Evolutionary conservation across 2,329 filamentous ascomycete species (phyloP), one percentile per base, ranked within the genome.

Genomic region (Colletotrichum destructivum): DNA sequence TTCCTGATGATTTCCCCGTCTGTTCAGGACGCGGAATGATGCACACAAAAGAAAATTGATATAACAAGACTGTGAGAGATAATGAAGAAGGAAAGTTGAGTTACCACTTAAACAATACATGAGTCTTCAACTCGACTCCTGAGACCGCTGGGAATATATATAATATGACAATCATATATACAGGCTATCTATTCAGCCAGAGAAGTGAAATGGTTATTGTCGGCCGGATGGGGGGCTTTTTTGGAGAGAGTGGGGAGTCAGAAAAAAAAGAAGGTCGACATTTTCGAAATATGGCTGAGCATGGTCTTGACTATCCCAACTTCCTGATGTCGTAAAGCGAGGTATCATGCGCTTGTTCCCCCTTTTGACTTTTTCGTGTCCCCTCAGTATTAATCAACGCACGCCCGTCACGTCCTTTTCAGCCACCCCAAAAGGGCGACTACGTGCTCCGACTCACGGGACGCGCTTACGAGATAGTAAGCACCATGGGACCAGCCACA

Each of bases 401-500:
- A 47, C 60, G 38, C 60, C 65, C 69, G 40, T 64, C 59, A 60
- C 66, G 65, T 44, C 60, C 69, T 60, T 60, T 60, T 60, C 23
- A 18, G 59, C 59, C 69, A 26, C 54, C 56, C 44, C 16, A 5
- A 11, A 6, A 42, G 65, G 47, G 65, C 31, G 21, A 26, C 40
- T 31, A 38, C 47, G 42, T 47, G 44, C 40, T 42, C 59, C 59
- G 21, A 63, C 46, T 42, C 51, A 23, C 59, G 46, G 54, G 26
- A 46, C 13, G 59, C 61, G 63, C 75, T 81, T 82, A 88, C 75
- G 86, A 87, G 57, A 89, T 79, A 60, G 84, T 82, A 80, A 91
- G 82, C 63, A 89, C 87, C 83, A 90, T 87, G 59, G 89, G 89
- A 1, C 91, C 92, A 75, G 92, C 91, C 74, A 93, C 83, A 59